Base-by-base conservation (phyloP, 768 basidiomycete species). In the Rubroboletus pulcherrimus region DNA sequence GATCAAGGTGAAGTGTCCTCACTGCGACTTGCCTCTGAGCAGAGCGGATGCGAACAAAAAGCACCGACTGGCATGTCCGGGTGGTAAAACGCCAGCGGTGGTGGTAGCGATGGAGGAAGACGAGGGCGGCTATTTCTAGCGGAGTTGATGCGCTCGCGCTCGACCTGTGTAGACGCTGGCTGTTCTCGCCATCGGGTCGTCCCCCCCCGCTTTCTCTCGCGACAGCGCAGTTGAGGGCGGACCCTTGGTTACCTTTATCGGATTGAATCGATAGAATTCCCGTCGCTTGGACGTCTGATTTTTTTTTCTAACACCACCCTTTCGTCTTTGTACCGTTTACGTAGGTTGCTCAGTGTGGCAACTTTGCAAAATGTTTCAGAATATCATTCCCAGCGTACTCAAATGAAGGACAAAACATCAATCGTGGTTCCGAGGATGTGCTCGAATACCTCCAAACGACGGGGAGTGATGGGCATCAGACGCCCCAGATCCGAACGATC, bases 41-140 rank as follows among this genome's bases (percentile, higher is more conserved):
- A 56, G 68, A 42, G 52, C 51, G 26, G 68, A 69, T 44, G 68
- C 69, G 37, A 53, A 24, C 14, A 68, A 31, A 33, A 69, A 70
- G 42, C 68, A 69, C 19, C 43, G 9, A 3, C 34, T 26, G 31
- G 49, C 51, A 9, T 69, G 67, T 15, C 9, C 40, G 14, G 58
- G 63, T 4, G 17, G 15, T 21, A 40, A 5, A 11, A 38, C 5
- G 14, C 1, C 43, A 14, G 49, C 21, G 45, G 31, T 45, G 49
- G 33, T 24, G 38, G 54, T 15, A 6, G 45, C 14, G 8, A 15
- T 17, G n/a, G 52, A 46, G 24, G 43, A 52, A 42, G 53, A 45
- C 37, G 15, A 37, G 41, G 53, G 56, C 55, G 37, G 41, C 17
- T 53, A 21, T 41, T 43, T 24, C n/a, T 37, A 37, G 59, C 54